Evolutionary conservation across 2,329 filamentous ascomycete species (phyloP).

Genomic region (Colletotrichum simmondsii): DNA sequence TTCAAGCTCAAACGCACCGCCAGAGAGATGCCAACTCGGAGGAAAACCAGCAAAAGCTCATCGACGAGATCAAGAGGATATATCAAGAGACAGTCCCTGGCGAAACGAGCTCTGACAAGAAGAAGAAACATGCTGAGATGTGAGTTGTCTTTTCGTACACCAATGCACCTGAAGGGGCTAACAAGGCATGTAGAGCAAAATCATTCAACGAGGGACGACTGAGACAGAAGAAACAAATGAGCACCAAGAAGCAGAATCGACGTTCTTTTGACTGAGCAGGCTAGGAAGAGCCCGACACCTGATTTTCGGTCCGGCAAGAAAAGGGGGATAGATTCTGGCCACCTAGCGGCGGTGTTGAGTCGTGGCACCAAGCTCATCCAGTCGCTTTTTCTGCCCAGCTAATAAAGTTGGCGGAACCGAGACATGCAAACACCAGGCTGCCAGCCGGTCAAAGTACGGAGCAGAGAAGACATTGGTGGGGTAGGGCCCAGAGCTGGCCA

Average conservation of each 20-base stretch:
- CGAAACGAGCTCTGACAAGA: conserved; percentile 57
- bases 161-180: conserved; percentile 27
- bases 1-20: conserved; percentile 66
- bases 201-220: conserved; percentile 57
- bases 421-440: conserved; percentile 5
- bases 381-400: neutral
- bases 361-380: neutral
- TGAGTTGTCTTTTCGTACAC: conserved; percentile 44
- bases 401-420: conserved; percentile 6
- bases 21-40: conserved; percentile 63
- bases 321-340: neutral
- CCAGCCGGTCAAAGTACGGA: neutral
- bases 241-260: conserved; percentile 58
- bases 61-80: conserved; percentile 59
- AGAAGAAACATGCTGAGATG: conserved; percentile 60
- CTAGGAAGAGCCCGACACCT: neutral
- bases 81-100: conserved; percentile 59
- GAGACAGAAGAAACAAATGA: conserved; percentile 59
- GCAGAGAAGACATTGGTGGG: neutral
- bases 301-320: neutral
- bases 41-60: conserved; percentile 62
- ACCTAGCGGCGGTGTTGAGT: neutral
- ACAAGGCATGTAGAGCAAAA: conserved; percentile 53
- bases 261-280: conserved; percentile 17
- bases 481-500: neutral